phyloP scores from a whole-genome alignment of 1,139 yeast species.

The Zygosaccharomyces sapae region DNA sequence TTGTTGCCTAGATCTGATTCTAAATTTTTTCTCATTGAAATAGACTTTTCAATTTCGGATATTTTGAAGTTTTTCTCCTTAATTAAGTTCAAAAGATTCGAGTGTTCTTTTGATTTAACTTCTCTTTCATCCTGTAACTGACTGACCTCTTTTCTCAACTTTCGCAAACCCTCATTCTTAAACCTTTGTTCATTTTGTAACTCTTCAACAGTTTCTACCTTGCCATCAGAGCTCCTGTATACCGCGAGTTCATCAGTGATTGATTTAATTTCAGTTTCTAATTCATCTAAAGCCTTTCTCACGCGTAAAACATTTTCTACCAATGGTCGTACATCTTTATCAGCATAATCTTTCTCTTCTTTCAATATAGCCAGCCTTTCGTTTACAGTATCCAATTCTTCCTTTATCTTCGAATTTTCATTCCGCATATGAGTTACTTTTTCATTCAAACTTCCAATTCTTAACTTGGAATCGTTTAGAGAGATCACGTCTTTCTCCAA shows the following conservation, averaged over 20 bases:
- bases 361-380: constrained; percentile 18
- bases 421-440: neutral
- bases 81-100: constrained; percentile 48
- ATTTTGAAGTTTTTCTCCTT: constrained; percentile 56
- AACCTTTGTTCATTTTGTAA: constrained; percentile 49
- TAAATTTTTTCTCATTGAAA: constrained; percentile 42
- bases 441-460: neutral
- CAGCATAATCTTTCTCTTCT: constrained; percentile 21
- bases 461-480: constrained; percentile 4
- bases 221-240: constrained; percentile 20
- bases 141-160: constrained; percentile 44
- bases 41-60: constrained; percentile 50
- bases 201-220: constrained; percentile 41
- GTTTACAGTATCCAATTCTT: constrained; percentile 29
- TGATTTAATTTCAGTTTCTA: constrained; percentile 41
- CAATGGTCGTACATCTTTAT: constrained; percentile 23
- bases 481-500: constrained; percentile 27
- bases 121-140: constrained; percentile 50
- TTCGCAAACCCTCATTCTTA: constrained; percentile 44
- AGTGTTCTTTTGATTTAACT: constrained; percentile 44
- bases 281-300: constrained; percentile 29
- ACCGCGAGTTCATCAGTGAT: constrained; percentile 38
- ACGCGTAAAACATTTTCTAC: constrained; percentile 24
- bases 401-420: constrained; percentile 8
- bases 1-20: constrained; percentile 36